Evolutionary conservation across 148 eudicot genomes (phyloP).

Genomic region (Arbutus unedo): DNA sequence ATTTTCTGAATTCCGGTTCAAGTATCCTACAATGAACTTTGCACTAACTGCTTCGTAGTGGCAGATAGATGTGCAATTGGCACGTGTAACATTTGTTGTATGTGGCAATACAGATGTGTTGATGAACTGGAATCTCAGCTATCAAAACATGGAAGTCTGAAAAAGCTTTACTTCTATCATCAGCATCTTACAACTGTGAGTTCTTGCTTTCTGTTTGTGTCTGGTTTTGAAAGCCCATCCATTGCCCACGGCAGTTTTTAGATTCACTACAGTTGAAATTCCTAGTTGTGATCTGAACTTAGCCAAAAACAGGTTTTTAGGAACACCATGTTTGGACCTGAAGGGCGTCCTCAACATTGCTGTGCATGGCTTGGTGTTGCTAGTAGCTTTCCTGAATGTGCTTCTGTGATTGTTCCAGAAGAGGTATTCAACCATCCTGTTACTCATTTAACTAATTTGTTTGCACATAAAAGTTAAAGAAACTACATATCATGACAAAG

Average conservation of each 20-base stretch:
- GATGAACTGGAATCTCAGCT: slow-evolving; percentile 96
- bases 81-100: slow-evolving; percentile 16
- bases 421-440: slow-evolving; percentile 58
- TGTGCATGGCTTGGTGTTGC: slow-evolving; percentile 99
- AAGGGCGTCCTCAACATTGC: slow-evolving; percentile 99
- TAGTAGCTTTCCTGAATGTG: slow-evolving; percentile 98
- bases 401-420: slow-evolving; percentile 91
- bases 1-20: background rate
- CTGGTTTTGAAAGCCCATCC: slow-evolving; percentile 15
- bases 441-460: slow-evolving; percentile 12
- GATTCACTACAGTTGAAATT: background rate
- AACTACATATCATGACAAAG: background rate
- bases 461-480: background rate
- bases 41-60: background rate
- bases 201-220: slow-evolving; percentile 20
- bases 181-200: slow-evolving; percentile 96
- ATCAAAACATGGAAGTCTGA: slow-evolving; percentile 91
- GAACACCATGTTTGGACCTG: slow-evolving; percentile 99
- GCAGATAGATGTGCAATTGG: slow-evolving; percentile 1
- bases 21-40: background rate
- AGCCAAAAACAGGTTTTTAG: slow-evolving; percentile 73
- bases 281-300: slow-evolving; percentile 13
- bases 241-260: slow-evolving; percentile 11
- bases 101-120: slow-evolving; percentile 66
- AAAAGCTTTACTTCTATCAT: slow-evolving; percentile 94